Conservation (phyloP, 139 green algal genomes). For the Closterium sp. region DNA sequence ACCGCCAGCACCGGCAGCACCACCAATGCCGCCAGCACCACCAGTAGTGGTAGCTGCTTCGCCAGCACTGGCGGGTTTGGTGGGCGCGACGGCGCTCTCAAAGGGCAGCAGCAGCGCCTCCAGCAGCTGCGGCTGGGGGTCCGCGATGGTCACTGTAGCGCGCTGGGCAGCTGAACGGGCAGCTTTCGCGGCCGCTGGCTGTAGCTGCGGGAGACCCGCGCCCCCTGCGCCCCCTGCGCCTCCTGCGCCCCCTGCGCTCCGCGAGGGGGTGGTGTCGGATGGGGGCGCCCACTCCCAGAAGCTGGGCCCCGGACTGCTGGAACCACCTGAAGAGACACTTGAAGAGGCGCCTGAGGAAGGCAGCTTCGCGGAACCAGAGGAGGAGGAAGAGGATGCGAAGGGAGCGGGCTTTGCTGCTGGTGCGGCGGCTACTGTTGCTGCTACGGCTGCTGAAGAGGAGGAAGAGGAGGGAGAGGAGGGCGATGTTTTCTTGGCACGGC, state of each 20-base stretch:
- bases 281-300: constrained; percentile 49
- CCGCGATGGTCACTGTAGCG: too few relatives aligned
- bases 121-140: neutral
- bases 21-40: too few relatives aligned
- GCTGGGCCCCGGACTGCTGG: constrained; percentile 32
- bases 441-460: neutral
- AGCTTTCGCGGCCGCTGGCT: neutral
- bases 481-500: too few relatives aligned
- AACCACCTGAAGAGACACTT: neutral
- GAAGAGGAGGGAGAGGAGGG: too few relatives aligned
- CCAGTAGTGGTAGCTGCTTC: too few relatives aligned
- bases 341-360: neutral
- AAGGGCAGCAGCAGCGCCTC: neutral
- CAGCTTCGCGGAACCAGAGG: neutral
- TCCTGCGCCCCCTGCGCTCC: neutral
- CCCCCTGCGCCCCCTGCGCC: neutral
- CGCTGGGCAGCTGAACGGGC: too few relatives aligned
- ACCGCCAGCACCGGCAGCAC: too few relatives aligned
- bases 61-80: too few relatives aligned
- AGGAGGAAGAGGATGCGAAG: too few relatives aligned
- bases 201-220: neutral
- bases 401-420: neutral
- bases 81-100: neutral
- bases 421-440: neutral
- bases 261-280: neutral